Base-by-base conservation (phyloP, 2,329 filamentous ascomycete genomes). In the Diaporthe sp. region DNA sequence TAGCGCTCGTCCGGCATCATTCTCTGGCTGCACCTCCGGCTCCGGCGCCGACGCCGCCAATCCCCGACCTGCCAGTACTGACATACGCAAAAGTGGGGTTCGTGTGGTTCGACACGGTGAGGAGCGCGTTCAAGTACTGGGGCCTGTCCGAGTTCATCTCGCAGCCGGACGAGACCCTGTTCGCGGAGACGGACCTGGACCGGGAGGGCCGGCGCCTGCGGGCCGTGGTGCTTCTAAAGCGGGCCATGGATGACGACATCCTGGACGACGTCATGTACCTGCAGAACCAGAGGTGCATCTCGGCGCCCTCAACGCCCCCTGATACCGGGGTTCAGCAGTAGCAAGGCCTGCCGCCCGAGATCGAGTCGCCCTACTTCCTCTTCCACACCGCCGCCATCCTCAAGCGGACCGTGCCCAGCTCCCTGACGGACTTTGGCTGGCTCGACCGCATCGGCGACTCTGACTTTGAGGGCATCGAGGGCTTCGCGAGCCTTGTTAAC, bases 391-490 rank as follows among this genome's bases (percentile, higher is more conserved):
- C 73, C 15, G 35, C 51, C 44, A 44, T 51, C 10, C 53, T 75
- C 2, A 63, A 73, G 17, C 65, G 71, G 8, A 71, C 59, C 5
- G 70, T 75, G 32, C 65, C 74, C 13, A 44, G 35, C n/a, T 73
- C 74, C 7, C 19, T 65, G 2, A 69, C 59, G 2, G 74, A 73
- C 9, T 35, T 71, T 4, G 39, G 51, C 32, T 75, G 74, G 74
- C 51, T 75, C 10, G 74, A 75, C 37, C 65, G 74, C 1, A 73
- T 75, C 37, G 53, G 53, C 37, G 61, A 56, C 19, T 10, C 51
- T n/a, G 74, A 75, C 30, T 75, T 73, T 13, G 71, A 75, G 19
- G 71, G 59, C 12, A 71, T 75, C n/a, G 74, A 75, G n/a, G 53
- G 71, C 32, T 75, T 75, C 39, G 68, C 71, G 17, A 58, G 71